Conservation (phyloP, 2,329 filamentous ascomycete species). For the Alternaria infectoria region DNA sequence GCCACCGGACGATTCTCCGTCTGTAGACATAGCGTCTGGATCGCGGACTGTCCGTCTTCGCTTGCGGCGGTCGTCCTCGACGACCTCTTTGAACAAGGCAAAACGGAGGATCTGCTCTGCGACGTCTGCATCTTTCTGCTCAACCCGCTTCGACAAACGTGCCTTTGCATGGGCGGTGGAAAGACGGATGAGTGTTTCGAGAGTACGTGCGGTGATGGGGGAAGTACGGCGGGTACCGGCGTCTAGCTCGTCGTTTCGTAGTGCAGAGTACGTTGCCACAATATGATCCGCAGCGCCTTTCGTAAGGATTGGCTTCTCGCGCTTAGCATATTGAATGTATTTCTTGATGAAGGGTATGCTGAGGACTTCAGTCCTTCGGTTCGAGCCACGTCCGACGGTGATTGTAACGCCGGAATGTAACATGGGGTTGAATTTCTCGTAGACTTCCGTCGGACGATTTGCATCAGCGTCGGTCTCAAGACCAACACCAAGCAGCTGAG, state of each 20-base stretch:
- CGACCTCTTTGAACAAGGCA: slow-evolving; percentile 94
- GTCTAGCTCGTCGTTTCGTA: slow-evolving; percentile 95
- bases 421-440: slow-evolving; percentile 96
- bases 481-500: slow-evolving; percentile 86
- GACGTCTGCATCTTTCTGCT: slow-evolving; percentile 84
- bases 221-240: slow-evolving; percentile 92
- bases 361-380: slow-evolving; percentile 82
- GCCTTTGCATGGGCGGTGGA: slow-evolving; percentile 95
- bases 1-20: slow-evolving; percentile 65
- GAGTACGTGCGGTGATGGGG: slow-evolving; percentile 93
- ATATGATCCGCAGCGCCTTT: slow-evolving; percentile 93
- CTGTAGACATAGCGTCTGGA: slow-evolving; percentile 60
- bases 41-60: slow-evolving; percentile 76
- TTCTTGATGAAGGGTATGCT: slow-evolving; percentile 99
- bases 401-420: slow-evolving; percentile 88
- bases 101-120: slow-evolving; percentile 92
- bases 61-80: slow-evolving; percentile 78
- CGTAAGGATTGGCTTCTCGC: slow-evolving; percentile 85
- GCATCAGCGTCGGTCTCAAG: slow-evolving; percentile 76
- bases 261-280: slow-evolving; percentile 84
- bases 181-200: slow-evolving; percentile 97
- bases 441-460: slow-evolving; percentile 84
- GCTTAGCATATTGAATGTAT: slow-evolving; percentile 98
- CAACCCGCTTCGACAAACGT: slow-evolving; percentile 83
- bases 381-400: slow-evolving; percentile 73